Percentiles rank a stretch among this genome's conserved stretches.
phyloP scores from a whole-genome alignment of 768 basidiomycete genomes.

The Lactifluus hygrophoroides region DNA sequence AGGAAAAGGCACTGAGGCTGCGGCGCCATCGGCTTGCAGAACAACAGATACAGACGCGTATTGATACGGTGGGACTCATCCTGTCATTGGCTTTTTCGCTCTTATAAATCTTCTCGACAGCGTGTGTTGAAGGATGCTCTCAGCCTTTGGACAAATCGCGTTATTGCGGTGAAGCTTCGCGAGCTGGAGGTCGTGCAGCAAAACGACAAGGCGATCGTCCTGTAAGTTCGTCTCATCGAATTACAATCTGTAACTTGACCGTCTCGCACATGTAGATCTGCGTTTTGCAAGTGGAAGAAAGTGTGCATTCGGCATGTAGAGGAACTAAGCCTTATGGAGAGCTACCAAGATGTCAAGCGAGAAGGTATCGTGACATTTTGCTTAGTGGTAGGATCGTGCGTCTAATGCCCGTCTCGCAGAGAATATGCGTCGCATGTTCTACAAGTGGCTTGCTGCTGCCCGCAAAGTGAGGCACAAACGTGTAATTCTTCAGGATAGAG shows the following conservation, averaged over 20 bases:
- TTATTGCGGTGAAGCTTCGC: slow-evolving; percentile 64
- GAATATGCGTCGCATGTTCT: slow-evolving; percentile 55
- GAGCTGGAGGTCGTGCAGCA: slow-evolving; percentile 57
- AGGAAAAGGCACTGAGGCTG: slow-evolving; percentile 13
- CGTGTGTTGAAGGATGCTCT: slow-evolving; percentile 43
- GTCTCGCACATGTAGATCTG: slow-evolving; percentile 31
- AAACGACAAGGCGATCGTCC: slow-evolving; percentile 30
- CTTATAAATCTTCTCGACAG: slow-evolving; percentile 28
- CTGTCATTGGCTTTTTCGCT: background rate
- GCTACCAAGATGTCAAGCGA: slow-evolving; percentile 69
- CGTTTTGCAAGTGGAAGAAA: slow-evolving; percentile 63
- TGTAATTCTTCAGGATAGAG: slow-evolving; percentile 47
- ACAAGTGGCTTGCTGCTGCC: slow-evolving; percentile 57
- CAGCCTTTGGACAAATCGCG: slow-evolving; percentile 58
- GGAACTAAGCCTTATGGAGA: slow-evolving; percentile 72
- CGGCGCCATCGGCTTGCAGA: slow-evolving; percentile 17
- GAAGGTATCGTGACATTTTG: slow-evolving; percentile 44
- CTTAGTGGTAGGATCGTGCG: background rate
- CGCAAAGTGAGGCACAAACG: slow-evolving; percentile 57
- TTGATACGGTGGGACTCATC: background rate
- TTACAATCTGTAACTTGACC: background rate
- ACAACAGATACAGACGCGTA: slow-evolving; percentile 10
- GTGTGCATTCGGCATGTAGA: slow-evolving; percentile 56
- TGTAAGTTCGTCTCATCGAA: slow-evolving; percentile 25
- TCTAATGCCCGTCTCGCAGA: slow-evolving; percentile 34